A percentile compares a stretch with the other conserved stretches of the same genome.
Evolutionary conservation across 2,329 filamentous ascomycete species (phyloP).

Genomic region (Parastagonospora avenae): DNA sequence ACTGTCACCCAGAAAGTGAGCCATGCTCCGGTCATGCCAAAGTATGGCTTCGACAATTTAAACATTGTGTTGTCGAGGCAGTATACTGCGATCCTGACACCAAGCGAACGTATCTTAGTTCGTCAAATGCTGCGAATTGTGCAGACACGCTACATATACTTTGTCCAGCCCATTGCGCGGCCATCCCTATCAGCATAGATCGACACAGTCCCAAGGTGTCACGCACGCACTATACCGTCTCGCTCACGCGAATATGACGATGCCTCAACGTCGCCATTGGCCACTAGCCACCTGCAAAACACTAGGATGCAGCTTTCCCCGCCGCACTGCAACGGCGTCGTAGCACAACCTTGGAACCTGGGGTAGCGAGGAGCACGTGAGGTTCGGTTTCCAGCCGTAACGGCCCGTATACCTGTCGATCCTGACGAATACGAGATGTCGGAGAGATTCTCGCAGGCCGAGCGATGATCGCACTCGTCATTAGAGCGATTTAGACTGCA

Average conservation of each 20-base stretch:
- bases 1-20: constrained; percentile 63
- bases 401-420: background rate
- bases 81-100: constrained; percentile 2
- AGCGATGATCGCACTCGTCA: too few species aligned
- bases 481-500: too few species aligned
- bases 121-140: background rate
- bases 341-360: background rate
- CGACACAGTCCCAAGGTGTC: background rate
- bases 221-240: background rate
- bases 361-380: background rate
- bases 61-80: constrained; percentile 11
- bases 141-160: background rate
- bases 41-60: constrained; percentile 51
- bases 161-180: background rate
- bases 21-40: constrained; percentile 61
- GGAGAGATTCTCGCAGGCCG: constrained; percentile 2
- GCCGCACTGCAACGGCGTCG: background rate
- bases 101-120: background rate
- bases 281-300: background rate
- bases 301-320: background rate
- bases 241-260: constrained; percentile 7
- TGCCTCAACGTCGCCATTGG: background rate
- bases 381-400: background rate
- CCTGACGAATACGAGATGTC: background rate
- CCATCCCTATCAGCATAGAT: background rate